Conservation (phyloP, 441 rosid genomes). For the Populus hybrid region DNA sequence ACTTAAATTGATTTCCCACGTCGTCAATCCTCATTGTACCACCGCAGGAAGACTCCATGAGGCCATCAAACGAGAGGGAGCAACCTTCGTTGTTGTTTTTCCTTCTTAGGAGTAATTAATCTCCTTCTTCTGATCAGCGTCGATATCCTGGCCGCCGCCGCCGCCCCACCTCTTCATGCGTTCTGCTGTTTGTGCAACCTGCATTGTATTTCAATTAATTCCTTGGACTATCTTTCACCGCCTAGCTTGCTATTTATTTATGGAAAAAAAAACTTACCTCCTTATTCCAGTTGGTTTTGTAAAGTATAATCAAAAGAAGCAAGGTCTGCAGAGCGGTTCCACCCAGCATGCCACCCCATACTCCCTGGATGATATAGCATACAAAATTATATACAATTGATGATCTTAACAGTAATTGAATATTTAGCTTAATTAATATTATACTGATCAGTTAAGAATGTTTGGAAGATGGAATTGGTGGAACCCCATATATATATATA, state of each 20-base stretch:
- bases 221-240: not conserved
- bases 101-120: no score
- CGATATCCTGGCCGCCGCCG: slow-evolving; percentile 26
- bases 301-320: slow-evolving; percentile 52
- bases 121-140: not conserved
- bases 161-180: slow-evolving; percentile 75
- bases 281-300: slow-evolving; percentile 74
- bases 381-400: not conserved
- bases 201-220: slow-evolving; percentile 8
- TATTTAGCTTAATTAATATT: no score
- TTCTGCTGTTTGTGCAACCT: slow-evolving; percentile 69
- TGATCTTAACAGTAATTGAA: not conserved
- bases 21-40: no score
- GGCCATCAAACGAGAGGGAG: no score
- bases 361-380: slow-evolving; percentile 35
- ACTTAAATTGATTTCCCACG: no score
- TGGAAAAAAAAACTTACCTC: slow-evolving; percentile 40
- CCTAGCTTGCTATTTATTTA: not conserved
- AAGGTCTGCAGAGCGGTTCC: slow-evolving; percentile 70
- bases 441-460: no score
- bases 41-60: no score
- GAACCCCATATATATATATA: no score
- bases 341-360: slow-evolving; percentile 78
- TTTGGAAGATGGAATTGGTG: no score
- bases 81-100: no score